Evolutionary conservation across 2,329 filamentous ascomycete species (phyloP).

Genomic region (Decorospora gaudefroyi): DNA sequence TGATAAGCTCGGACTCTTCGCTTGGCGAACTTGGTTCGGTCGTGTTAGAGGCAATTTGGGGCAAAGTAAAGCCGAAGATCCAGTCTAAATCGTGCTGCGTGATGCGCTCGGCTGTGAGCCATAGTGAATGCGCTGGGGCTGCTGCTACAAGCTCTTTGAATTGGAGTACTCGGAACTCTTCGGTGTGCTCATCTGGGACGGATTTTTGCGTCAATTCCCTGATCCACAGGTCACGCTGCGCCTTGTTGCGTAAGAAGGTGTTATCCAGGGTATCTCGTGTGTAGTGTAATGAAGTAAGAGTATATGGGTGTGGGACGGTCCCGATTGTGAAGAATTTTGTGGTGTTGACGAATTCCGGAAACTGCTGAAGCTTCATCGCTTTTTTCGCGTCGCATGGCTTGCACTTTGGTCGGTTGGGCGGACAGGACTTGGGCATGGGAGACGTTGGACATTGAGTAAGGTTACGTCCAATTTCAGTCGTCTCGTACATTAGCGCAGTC

Average conservation of each 20-base stretch:
- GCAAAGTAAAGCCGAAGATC: slow-evolving; percentile 84
- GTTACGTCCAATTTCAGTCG: slow-evolving; percentile 72
- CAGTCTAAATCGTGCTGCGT: slow-evolving; percentile 78
- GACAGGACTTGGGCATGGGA: slow-evolving; percentile 76
- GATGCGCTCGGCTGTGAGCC: slow-evolving; percentile 72
- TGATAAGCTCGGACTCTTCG: slow-evolving; percentile 59
- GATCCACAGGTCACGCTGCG: slow-evolving; percentile 79
- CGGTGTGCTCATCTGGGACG: slow-evolving; percentile 65
- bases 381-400: slow-evolving; percentile 68
- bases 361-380: slow-evolving; percentile 68
- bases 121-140: slow-evolving; percentile 67
- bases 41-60: slow-evolving; percentile 59
- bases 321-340: slow-evolving; percentile 78
- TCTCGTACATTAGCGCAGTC: slow-evolving; percentile 70
- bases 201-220: slow-evolving; percentile 70
- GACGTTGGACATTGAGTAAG: slow-evolving; percentile 75
- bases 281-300: slow-evolving; percentile 69
- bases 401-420: slow-evolving; percentile 78
- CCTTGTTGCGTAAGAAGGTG: slow-evolving; percentile 58
- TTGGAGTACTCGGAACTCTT: slow-evolving; percentile 67
- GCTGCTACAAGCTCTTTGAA: slow-evolving; percentile 84
- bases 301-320: slow-evolving; percentile 90
- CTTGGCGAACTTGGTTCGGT: slow-evolving; percentile 63
- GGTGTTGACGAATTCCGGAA: slow-evolving; percentile 70
- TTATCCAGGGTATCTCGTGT: slow-evolving; percentile 53